Base-by-base conservation (phyloP, 148 eudicot species). In the Rhododendron ferrugineum region DNA sequence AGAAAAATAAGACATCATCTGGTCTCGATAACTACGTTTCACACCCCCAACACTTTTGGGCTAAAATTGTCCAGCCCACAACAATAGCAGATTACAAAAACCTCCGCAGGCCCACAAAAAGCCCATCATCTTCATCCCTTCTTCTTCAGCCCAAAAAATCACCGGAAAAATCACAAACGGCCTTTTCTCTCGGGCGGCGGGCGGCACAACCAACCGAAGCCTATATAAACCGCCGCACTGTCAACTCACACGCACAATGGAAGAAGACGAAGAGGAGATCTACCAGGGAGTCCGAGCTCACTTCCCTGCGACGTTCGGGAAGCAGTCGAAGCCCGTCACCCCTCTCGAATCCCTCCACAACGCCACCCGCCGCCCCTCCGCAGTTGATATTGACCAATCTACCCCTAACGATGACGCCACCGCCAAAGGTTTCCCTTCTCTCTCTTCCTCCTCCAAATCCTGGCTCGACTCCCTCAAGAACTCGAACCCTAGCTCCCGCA, bases 301-400 rank as follows among this genome's bases (percentile, higher is more conserved):
- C 18, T 94, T 96, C 80, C 98, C 98, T 2, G 9, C 89, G 42
- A 85, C 88, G 1, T 96, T 96, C 88, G 98, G 98, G 34, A 96
- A 96, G 86, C 94, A 94, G 88, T 83, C 93, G 7, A 94, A 96
- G 82, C 70, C 98, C 28, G 90, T 88, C 80, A 92, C 94, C 47
- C 87, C 98, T 83, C 91, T 93, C 30, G 98, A 94, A 88, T 50
- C 88, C 42, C 47, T 94, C 46, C 98, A 96, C 93, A 96, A 88
- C 47, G 87, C 95, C 79, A 96, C 98, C 82, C 98, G 89, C 40
- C 98, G 98, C 54, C 60, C 88, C 46, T 54, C 88, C 36, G n/a
- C 86, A 9, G 4, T 89, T 78, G 7, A 83, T 22, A 46, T 42
- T 32, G 80, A 73, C 73, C 81, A 28, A 26, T 34, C 56, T 1